phyloP scores from a whole-genome alignment of 129 eudicot genomes.

The Centaurea solstitialis region DNA sequence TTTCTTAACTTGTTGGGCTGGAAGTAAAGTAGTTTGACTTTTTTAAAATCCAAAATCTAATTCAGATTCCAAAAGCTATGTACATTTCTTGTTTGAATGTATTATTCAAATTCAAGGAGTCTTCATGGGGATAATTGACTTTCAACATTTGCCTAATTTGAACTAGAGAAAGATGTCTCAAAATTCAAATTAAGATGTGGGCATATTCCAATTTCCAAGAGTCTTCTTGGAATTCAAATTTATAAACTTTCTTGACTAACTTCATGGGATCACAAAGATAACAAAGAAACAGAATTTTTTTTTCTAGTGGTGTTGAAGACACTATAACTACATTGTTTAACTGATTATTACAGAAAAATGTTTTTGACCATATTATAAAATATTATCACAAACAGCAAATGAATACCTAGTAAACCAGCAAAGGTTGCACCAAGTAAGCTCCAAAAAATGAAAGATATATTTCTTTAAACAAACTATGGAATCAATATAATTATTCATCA shows the following conservation, averaged over 20 bases:
- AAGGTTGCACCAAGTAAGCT: background rate
- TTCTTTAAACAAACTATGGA: background rate
- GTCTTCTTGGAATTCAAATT: background rate
- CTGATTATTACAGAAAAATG: too few relatives aligned
- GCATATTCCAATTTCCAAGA: background rate
- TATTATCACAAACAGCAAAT: background rate
- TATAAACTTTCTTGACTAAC: background rate
- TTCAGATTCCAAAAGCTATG: background rate
- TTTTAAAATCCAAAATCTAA: background rate
- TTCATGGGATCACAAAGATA: background rate
- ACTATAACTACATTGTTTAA: too few relatives aligned
- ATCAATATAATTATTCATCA: conserved; percentile 11
- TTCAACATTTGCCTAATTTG: background rate
- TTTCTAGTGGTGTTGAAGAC: too few relatives aligned
- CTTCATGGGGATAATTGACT: background rate
- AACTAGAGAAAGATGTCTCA: background rate
- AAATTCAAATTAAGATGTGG: background rate
- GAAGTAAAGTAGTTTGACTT: background rate
- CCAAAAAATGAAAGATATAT: conserved; percentile 5
- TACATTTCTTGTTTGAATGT: background rate
- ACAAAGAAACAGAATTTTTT: background rate
- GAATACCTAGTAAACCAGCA: background rate
- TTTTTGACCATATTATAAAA: too few relatives aligned
- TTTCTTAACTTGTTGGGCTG: too few relatives aligned
- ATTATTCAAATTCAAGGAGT: background rate